phyloP scores from a whole-genome alignment of 2,329 filamentous ascomycete genomes.

The Aureobasidium subglaciale region DNA sequence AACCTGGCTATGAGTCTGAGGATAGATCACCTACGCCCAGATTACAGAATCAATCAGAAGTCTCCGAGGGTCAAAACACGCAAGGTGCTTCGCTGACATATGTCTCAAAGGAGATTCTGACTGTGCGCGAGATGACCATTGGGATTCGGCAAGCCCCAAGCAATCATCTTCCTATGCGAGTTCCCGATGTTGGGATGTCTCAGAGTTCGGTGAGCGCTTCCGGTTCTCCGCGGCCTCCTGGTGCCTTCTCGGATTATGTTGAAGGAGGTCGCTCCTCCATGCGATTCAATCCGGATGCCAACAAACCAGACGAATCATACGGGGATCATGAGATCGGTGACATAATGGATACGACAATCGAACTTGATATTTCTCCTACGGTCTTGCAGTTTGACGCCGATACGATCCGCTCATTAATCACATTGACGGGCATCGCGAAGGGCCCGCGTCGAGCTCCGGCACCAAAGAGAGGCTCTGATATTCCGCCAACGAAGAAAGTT shows the following conservation, averaged over 20 bases:
- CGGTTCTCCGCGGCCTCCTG: slow-evolving; percentile 32
- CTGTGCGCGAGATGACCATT: neutral
- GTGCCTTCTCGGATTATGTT: slow-evolving; percentile 42
- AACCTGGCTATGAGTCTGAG: neutral
- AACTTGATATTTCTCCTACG: neutral
- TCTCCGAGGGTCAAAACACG: neutral
- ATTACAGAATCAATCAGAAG: neutral
- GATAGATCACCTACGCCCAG: slow-evolving; percentile 10
- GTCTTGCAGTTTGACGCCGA: neutral
- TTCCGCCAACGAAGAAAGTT: neutral
- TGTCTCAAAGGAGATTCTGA: slow-evolving; percentile 1
- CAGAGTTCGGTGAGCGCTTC: slow-evolving; percentile 7
- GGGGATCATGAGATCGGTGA: neutral
- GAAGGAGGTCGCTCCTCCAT: slow-evolving; percentile 21
- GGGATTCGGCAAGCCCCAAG: neutral
- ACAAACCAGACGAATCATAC: neutral
- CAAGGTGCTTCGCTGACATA: slow-evolving; percentile 12
- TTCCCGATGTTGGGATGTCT: neutral
- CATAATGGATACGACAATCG: neutral
- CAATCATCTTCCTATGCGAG: neutral
- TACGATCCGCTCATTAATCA: neutral
- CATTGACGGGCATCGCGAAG: neutral
- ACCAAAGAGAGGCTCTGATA: neutral
- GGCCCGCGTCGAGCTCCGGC: neutral
- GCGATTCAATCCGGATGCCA: neutral